These are phyloP conservation scores for Protomyces gravidus DNA, from an alignment of 1,139 yeast genomes.

Conservation along the genomic window DNA sequence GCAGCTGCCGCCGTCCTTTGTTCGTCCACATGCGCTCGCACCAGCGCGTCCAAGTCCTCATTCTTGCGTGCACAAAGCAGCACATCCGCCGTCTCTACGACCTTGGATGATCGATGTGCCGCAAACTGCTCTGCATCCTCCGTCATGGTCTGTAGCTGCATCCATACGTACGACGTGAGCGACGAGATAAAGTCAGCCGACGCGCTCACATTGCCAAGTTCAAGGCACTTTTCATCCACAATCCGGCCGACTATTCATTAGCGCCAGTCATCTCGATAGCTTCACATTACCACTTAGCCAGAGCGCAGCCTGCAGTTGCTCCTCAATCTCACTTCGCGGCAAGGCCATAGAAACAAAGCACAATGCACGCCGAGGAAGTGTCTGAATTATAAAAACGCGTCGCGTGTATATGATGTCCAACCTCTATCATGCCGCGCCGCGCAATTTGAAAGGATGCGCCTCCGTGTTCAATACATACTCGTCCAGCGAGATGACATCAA, in stretches of 20 bases:
- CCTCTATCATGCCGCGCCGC: not conserved
- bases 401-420: not conserved
- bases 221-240: conserved; percentile 12
- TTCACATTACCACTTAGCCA: not conserved
- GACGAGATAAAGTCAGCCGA: conserved; percentile 22
- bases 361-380: too few species aligned
- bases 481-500: conserved; percentile 56
- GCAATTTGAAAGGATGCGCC: conserved; percentile 60
- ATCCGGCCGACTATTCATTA: conserved; percentile 12
- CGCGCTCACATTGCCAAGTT: conserved; percentile 15
- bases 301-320: not conserved
- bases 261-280: not conserved
- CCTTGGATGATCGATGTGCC: conserved; percentile 4
- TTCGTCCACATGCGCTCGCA: conserved; percentile 3
- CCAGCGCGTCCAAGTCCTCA: not conserved
- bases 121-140: conserved; percentile 18
- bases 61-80: conserved; percentile 19
- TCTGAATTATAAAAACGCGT: not conserved
- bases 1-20: not conserved
- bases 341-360: too few species aligned
- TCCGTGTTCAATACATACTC: conserved; percentile 72
- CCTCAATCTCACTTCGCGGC: too few species aligned
- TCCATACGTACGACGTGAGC: conserved; percentile 21
- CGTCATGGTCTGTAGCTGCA: conserved; percentile 10
- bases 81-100: conserved; percentile 12